These are phyloP conservation scores for Mycena floridula DNA, from an alignment of 768 basidiomycete genomes.

Conservation along the genomic window DNA sequence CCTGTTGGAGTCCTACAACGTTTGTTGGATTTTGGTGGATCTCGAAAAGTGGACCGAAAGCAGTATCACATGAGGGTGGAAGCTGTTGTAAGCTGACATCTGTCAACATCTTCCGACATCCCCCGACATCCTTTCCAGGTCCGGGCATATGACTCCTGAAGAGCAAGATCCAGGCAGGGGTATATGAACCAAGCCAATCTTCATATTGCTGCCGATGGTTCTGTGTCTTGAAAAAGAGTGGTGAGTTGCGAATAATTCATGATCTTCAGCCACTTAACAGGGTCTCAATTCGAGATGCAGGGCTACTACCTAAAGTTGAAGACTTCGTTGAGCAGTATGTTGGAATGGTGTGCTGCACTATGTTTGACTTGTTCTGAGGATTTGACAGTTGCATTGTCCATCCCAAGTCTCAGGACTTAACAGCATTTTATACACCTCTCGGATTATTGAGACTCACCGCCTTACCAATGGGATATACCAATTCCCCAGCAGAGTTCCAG, in stretches of 20 bases:
- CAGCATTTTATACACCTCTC: slow-evolving; percentile 28
- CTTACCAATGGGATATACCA: slow-evolving; percentile 35
- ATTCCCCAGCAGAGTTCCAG: slow-evolving; percentile 25
- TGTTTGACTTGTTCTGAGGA: too few relatives aligned
- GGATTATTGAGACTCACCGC: slow-evolving; percentile 24
- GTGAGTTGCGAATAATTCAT: slow-evolving; percentile 20
- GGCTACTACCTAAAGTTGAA: slow-evolving; percentile 16
- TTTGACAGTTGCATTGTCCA: too few relatives aligned
- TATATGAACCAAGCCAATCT: too few relatives aligned
- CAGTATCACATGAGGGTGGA: too few relatives aligned
- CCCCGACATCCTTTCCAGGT: too few relatives aligned
- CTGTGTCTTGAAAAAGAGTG: slow-evolving; percentile 21
- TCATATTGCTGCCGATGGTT: slow-evolving; percentile 21
- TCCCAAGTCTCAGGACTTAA: too few relatives aligned
- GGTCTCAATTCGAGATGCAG: slow-evolving; percentile 24
- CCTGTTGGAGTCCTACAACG: too few relatives aligned
- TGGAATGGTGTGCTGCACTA: slow-evolving; percentile 16
- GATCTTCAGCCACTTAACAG: slow-evolving; percentile 23
- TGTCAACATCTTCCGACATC: too few relatives aligned
- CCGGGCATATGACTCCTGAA: too few relatives aligned
- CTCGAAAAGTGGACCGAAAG: too few relatives aligned
- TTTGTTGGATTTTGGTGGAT: too few relatives aligned
- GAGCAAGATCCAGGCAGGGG: slow-evolving; percentile 17
- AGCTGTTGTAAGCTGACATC: too few relatives aligned
- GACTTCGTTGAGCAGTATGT: slow-evolving; percentile 20